Base-by-base conservation (phyloP, 768 basidiomycete species). In the Filobasidium floriforme region DNA sequence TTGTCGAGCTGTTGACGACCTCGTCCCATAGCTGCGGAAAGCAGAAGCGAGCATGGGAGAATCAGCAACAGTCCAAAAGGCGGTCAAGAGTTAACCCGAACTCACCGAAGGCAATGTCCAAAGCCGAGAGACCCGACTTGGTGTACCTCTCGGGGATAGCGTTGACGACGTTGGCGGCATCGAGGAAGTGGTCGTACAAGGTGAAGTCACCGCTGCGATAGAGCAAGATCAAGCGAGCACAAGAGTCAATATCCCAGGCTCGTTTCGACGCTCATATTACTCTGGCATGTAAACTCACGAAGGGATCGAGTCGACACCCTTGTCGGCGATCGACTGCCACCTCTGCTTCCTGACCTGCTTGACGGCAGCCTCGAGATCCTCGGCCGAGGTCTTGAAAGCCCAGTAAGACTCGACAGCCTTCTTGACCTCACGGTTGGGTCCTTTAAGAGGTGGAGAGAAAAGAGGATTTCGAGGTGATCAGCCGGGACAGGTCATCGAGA, bases 371-470 rank as follows among this genome's bases (percentile, higher is more conserved):
- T 87, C 87, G 71, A 99, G 88, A 66, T 92, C 89, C 72, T 89
- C 89, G 41, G 86, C 90, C 68, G 87, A 84, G 78, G 87, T 82
- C 80, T 94, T 97, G 80, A 89, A 89, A 40, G 85, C 90, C 96
- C 96, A 99, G 84, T 98, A 97, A 65, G 91, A 88, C 81, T 98
- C 94, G 75, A 96, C 90, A 71, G 92, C 92, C 83, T 97, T 94
- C 83, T 96, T 96, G 69, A 93, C 85, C 82, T 94, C 91, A 81
- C 90, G 90, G 82, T 92, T 88, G 66, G 87, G 88, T 82, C 91
- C 91, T 92, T 71, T 26, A 24, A 60, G 24, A 43, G 18, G 49
- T 59, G 59, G 41, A 12, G 14, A 41, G 18, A 19, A 32, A 59
- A 14, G 62, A 22, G 66, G 22, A 18, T 57, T 57, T 57, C 22